Evolutionary conservation across 2,329 filamentous ascomycete species (phyloP).

Genomic region (Aspergillus alliaceus): DNA sequence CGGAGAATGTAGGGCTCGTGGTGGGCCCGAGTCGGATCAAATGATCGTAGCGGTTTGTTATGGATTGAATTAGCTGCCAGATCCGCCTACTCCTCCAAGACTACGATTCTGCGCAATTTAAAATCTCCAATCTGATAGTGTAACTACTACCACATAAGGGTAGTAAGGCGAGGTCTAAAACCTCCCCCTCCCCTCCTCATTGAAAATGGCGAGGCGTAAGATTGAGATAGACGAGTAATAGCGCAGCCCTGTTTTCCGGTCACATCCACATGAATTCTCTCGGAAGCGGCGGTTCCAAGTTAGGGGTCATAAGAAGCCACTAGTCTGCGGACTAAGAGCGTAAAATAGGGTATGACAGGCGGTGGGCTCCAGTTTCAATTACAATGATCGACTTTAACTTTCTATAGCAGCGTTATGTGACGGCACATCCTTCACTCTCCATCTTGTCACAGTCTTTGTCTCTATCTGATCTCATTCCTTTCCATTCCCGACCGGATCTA

Average conservation of each 20-base stretch:
- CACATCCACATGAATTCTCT: neutral
- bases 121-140: neutral
- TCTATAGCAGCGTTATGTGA: neutral
- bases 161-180: neutral
- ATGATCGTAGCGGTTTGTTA: neutral
- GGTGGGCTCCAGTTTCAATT: neutral
- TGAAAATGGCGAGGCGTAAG: neutral
- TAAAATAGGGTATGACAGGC: neutral
- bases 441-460: too few relatives aligned
- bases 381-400: conserved; percentile 1
- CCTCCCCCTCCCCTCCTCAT: neutral
- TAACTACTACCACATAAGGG: neutral
- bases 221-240: neutral
- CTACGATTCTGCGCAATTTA: neutral
- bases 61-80: too few relatives aligned
- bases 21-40: neutral
- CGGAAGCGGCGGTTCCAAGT: neutral
- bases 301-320: neutral
- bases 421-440: neutral
- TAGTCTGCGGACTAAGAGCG: neutral
- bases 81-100: neutral
- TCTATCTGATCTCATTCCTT: neutral
- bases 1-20: neutral
- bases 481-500: neutral
- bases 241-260: neutral